Conservation (phyloP, 176 grass and related monocot genomes). For the Oryza punctata region DNA sequence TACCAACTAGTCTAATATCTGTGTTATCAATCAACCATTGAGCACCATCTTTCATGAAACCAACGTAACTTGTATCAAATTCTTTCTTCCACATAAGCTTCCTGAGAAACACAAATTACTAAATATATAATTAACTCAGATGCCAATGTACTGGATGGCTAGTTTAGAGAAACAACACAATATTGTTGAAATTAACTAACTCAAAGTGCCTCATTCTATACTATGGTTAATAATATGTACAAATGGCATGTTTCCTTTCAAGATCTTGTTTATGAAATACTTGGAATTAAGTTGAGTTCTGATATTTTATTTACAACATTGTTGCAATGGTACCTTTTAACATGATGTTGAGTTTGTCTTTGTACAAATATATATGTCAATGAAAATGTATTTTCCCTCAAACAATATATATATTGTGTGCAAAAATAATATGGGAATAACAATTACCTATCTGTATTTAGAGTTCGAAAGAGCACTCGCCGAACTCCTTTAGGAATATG, state of each 20-base stretch:
- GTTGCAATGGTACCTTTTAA: too few relatives aligned
- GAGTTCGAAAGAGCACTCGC: constrained; percentile 73
- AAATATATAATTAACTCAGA: background rate
- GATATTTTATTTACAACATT: too few relatives aligned
- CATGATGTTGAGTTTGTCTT: too few relatives aligned
- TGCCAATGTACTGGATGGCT: background rate
- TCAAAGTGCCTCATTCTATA: background rate
- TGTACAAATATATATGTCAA: too few relatives aligned
- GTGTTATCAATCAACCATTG: constrained; percentile 91
- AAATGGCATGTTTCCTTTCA: too few relatives aligned
- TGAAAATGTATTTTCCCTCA: too few relatives aligned
- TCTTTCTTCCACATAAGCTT: constrained; percentile 88
- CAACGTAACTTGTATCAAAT: constrained; percentile 76
- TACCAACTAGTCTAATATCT: constrained; percentile 82
- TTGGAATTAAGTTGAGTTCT: too few relatives aligned
- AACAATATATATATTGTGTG: too few relatives aligned
- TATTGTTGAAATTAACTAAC: too few relatives aligned
- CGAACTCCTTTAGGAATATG: constrained; percentile 73
- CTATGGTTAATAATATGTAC: too few relatives aligned
- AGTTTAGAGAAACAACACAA: background rate
- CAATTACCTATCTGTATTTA: constrained; percentile 76
- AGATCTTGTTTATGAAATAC: too few relatives aligned
- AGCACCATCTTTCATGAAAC: constrained; percentile 86
- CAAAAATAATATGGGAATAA: background rate
- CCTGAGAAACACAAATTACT: constrained; percentile 29